Evolutionary conservation across 371 early-diverging fungal species (phyloP), one percentile per base, ranked within the genome.

Genomic region (Mucor plumbeus): DNA sequence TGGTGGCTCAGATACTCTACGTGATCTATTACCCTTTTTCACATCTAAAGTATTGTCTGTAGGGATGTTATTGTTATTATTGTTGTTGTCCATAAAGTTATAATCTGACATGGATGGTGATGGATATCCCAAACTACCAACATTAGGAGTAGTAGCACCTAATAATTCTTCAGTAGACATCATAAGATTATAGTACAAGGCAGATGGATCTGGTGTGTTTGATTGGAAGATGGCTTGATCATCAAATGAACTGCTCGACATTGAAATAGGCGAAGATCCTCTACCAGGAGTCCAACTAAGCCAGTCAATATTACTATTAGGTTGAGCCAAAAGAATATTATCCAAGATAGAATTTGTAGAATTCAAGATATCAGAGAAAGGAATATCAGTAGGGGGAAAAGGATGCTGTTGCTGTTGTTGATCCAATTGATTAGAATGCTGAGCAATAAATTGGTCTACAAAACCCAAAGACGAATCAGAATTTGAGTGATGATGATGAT

Each of bases 1-100:
- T 6, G 73, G 73, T 44, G 73, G 73, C 48, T 73, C 73, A 7
- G 73, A 73, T 0, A 73, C 53, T 54, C 73, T 38, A 14, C 73
- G 73, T 15, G 65, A 40, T 13, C 65, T 53, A 63, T 53, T 56
- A 8, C 15, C 21, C 19, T 64, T 64, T 38, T 60, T 69, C 4
- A 71, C 63, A 1, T 63, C 44, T 19, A 71, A 63, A 26, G 26
- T 26, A 3, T 26, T 26, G 26, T 26, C 26, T 26, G 26, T 26
- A 26, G 26, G 3, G 26, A 26, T 26, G 26, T 26, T 26, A 26
- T 26, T 26, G 3, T 26, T 26, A 26, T 26, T 26, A 11, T 21
- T 7, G 33, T 56, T 26, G 39, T 63, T 17, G 48, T 36, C 26
- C 19, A 11, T 6, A 13, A 8, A 9, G 17, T 58, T 43, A 21